Evolutionary conservation across 768 basidiomycete genomes (phyloP), one percentile per base, ranked within the genome.

Genomic region (Pisolithus tinctorius): DNA sequence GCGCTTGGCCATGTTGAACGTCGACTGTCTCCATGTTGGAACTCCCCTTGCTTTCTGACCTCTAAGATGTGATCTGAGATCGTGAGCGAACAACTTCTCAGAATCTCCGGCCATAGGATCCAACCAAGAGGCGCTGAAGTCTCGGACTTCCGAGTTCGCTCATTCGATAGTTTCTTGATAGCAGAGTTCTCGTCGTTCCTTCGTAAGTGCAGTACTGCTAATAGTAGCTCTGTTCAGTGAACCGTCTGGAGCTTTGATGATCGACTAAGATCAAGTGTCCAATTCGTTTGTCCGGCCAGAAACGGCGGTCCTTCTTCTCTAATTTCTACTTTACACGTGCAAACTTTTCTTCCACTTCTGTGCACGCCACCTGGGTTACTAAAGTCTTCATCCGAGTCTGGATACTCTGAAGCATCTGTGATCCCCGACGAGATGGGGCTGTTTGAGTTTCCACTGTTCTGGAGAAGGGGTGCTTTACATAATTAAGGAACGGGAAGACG

Each of bases 371-470:
- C 20, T 1, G 87, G 83, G 60, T 89, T 85, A 49, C 68, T 78
- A 63, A 87, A 81, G 53, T 93, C 90, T 59, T 93, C 92, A 56
- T 94, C 90, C 47, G 95, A 74, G 29, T 95, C 90, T 3, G 93
- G 93, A 61, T 94, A 95, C 66, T 98, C 96, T 4, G 93, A 86
- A 10, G 94, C 87, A 56, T 85, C 84, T 49, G 97, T 80, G 14
- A 84, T 88, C 40, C 96, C 96, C 27, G 93, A 96, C 1, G 96
- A 89, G 50, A 98, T 96, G 51, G 98, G 98, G 81, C 66, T 98
- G 96, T 69, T 98, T 97, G 69, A 99, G 94, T 73, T 99, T 95
- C 93, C 96, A 99, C 26, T 96, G 83, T 68, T 99, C 96, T 1
- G 96, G 96, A 7, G 90, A 93, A 1, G 94, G 98, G 73, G 14